Evolutionary conservation across 345 rosid species (phyloP).

Genomic region (Syzygium grande): DNA sequence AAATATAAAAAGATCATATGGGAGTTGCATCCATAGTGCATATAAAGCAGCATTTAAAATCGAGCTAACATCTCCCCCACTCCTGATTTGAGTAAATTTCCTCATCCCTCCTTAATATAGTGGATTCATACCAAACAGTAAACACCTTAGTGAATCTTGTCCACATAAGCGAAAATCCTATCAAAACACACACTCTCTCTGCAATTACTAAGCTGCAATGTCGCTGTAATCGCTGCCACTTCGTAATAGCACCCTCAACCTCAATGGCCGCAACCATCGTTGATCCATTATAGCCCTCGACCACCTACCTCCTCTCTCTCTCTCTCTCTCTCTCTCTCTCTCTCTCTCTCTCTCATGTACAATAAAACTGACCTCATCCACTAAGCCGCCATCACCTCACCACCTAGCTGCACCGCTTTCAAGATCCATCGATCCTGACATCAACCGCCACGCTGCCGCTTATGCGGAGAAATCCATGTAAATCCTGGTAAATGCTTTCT

Average conservation of each 20-base stretch:
- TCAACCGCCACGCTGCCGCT: neutral
- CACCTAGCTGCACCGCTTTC: neutral
- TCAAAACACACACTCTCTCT: neutral
- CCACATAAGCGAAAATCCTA: neutral
- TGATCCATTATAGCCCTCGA: neutral
- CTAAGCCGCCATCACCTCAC: neutral
- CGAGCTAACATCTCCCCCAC: neutral
- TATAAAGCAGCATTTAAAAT: neutral
- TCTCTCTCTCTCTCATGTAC: neutral
- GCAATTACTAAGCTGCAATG: neutral
- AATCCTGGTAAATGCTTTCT: neutral
- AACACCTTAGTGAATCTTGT: neutral
- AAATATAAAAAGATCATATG: neutral
- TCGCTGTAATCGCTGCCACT: neutral
- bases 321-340: neutral
- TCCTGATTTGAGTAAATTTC: neutral
- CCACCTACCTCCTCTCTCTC: neutral
- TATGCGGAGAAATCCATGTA: neutral
- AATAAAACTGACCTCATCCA: neutral
- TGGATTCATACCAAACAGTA: neutral
- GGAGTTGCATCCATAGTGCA: neutral
- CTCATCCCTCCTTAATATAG: neutral
- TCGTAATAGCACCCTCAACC: neutral
- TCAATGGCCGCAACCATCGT: neutral
- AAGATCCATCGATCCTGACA: neutral